A percentile compares a stretch with the other conserved stretches of the same genome.
Evolutionary conservation across 2,329 filamentous ascomycete genomes (phyloP).

Genomic region (Fusarium sp.): DNA sequence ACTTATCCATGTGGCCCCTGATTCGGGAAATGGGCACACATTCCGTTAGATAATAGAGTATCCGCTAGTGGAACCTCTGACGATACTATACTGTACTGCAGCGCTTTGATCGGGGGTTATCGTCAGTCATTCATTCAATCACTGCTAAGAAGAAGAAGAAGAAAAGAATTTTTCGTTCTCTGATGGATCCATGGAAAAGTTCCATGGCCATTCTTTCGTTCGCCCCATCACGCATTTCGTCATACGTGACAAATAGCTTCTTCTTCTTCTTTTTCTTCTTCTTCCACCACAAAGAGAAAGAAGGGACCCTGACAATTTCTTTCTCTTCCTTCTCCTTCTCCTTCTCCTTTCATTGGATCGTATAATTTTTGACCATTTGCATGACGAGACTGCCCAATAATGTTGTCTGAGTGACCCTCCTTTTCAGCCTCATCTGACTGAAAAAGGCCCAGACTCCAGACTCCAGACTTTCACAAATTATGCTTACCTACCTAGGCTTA

Average conservation of each 20-base stretch:
- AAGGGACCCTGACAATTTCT: background rate
- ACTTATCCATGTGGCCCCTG: slow-evolving; percentile 43
- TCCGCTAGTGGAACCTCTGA: slow-evolving; percentile 34
- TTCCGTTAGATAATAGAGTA: slow-evolving; percentile 47
- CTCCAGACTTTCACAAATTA: slow-evolving; percentile 14
- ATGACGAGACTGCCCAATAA: slow-evolving; percentile 21
- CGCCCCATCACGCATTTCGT: slow-evolving; percentile 24
- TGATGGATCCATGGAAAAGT: slow-evolving; percentile 24
- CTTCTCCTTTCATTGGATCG: slow-evolving; percentile 2
- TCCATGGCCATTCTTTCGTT: slow-evolving; percentile 31
- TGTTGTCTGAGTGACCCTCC: slow-evolving; percentile 23
- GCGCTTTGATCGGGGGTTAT: slow-evolving; percentile 24
- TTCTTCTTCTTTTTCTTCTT: background rate
- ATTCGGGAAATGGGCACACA: slow-evolving; percentile 41
- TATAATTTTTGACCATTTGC: slow-evolving; percentile 11
- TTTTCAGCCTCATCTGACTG: slow-evolving; percentile 41
- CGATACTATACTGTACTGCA: background rate
- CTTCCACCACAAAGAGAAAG: background rate
- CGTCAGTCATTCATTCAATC: background rate
- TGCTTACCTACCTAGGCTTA: slow-evolving; percentile 13
- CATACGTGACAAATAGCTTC: slow-evolving; percentile 42
- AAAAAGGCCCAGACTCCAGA: slow-evolving; percentile 27
- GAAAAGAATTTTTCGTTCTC: background rate
- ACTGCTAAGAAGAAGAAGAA: background rate
- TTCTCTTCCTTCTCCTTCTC: background rate